A percentile compares a stretch with the other conserved stretches of the same genome.
Conservation (phyloP, 192 early-diverging fungal species). For the Coemansia sp. region DNA sequence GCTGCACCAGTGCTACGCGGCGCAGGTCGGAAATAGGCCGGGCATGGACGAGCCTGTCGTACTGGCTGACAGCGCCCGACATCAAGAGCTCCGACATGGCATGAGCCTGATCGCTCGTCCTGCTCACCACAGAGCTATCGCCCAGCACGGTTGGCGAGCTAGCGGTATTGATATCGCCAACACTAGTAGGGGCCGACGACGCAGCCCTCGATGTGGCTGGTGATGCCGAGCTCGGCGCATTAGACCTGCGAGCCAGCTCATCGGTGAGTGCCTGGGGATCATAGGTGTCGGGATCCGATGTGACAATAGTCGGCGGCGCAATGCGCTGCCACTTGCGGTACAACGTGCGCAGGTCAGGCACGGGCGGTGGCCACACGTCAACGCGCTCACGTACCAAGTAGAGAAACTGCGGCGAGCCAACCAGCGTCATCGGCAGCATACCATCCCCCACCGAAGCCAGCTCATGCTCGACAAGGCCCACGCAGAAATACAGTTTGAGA, state of each 20-base stretch:
- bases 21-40: constrained; percentile 37
- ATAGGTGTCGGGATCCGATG: constrained; percentile 46
- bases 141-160: constrained; percentile 9
- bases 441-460: background rate
- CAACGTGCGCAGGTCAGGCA: constrained; percentile 37
- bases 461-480: constrained; percentile 21
- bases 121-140: background rate
- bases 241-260: constrained; percentile 36
- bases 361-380: constrained; percentile 56
- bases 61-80: constrained; percentile 24
- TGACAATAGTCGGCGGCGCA: constrained; percentile 44
- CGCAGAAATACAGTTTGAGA: constrained; percentile 52
- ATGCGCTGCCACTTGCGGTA: constrained; percentile 47
- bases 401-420: constrained; percentile 44
- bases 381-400: constrained; percentile 52
- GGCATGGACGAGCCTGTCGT: constrained; percentile 29
- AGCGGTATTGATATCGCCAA: background rate
- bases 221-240: constrained; percentile 23
- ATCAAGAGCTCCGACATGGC: constrained; percentile 10
- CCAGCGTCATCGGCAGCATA: constrained; percentile 37
- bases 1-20: constrained; percentile 19
- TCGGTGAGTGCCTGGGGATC: constrained; percentile 32
- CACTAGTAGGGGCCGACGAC: constrained; percentile 2
- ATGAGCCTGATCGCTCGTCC: background rate
- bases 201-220: constrained; percentile 15